Evolutionary conservation across 768 basidiomycete species (phyloP), one percentile per base, ranked within the genome.

Genomic region (Kwoniella mangroviensis): DNA sequence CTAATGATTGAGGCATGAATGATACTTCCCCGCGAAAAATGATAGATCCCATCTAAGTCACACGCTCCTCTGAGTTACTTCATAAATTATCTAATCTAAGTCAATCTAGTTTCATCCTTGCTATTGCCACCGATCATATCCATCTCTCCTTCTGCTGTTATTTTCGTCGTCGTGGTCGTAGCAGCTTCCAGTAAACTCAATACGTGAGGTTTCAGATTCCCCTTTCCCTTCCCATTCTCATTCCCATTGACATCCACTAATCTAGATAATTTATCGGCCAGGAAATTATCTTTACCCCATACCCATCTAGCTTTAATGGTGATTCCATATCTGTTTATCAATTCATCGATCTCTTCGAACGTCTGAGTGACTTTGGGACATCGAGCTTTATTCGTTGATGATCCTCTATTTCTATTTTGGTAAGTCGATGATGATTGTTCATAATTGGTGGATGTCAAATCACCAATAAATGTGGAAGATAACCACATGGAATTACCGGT

Each of bases 201-300:
- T 2, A 66, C 65, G 41, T 66, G 65, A 15, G 65, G 65, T 17
- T 56, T 66, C 26, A 66, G 58, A 24, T 9, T 58, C n/a, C 43
- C 10, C n/a, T 58, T 43, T n/a, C 55, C 28, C 40, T 26, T 51
- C 1, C 64, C 45, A 43, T 26, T 51, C 1, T 54, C 45, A 43
- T 54, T 69, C 7, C 67, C 34, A 34, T 34, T 34, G 0, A 34
- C 34, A 34, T 34, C 34, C 6, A 34, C 55, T 0, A 69, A 40
- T n/a, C 68, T 55, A 6, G 54, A 57, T 21, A 69, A 45, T 43
- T 41, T 58, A 61, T 69, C 68, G 9, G 68, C 68, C 22, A 69
- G 24, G n/a, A 49, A 42, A 54, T 69, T 69, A 45, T 69, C 68
- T 43, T 69, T 69, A 43, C 68, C 68, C 61, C 63, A 69, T 19